Percentiles rank a stretch among this genome's conserved stretches.
Evolutionary conservation across 176 grass and related monocot species (phyloP).

Genomic region (Elymus sibiricus): DNA sequence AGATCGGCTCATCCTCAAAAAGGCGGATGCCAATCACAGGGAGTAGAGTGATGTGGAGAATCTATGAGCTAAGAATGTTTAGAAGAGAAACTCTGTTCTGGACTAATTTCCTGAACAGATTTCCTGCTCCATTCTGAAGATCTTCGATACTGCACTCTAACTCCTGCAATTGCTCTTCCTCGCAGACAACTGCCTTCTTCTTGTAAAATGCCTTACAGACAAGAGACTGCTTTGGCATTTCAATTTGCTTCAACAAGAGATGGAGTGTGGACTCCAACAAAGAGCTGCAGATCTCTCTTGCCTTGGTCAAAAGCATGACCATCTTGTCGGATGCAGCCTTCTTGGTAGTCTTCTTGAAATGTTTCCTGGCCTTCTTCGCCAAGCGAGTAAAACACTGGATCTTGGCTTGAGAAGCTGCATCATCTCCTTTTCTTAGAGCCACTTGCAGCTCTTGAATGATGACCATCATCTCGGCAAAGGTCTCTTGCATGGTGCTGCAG

Average conservation of each 20-base stretch:
- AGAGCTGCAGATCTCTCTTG: background rate
- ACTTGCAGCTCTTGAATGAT: too few species aligned
- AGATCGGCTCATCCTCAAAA: too few species aligned
- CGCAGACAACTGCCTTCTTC: background rate
- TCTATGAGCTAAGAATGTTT: too few species aligned
- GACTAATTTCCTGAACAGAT: background rate
- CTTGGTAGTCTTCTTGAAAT: background rate
- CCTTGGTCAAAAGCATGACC: background rate
- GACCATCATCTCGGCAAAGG: too few species aligned
- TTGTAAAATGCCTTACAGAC: conserved; percentile 9
- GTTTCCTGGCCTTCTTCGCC: background rate
- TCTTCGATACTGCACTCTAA: background rate
- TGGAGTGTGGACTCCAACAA: background rate
- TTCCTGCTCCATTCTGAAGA: background rate
- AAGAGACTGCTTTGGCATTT: background rate
- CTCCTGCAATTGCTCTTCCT: conserved; percentile 17
- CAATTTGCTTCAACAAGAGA: background rate
- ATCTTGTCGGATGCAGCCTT: background rate
- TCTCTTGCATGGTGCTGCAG: too few species aligned
- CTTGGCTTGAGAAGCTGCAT: background rate
- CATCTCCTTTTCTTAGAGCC: background rate
- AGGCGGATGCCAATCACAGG: too few species aligned
- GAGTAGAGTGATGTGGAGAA: too few species aligned
- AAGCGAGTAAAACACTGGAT: background rate
- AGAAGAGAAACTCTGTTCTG: too few species aligned